Conservation (phyloP, 805 yeast genomes). For the Candida loeiensis region DNA sequence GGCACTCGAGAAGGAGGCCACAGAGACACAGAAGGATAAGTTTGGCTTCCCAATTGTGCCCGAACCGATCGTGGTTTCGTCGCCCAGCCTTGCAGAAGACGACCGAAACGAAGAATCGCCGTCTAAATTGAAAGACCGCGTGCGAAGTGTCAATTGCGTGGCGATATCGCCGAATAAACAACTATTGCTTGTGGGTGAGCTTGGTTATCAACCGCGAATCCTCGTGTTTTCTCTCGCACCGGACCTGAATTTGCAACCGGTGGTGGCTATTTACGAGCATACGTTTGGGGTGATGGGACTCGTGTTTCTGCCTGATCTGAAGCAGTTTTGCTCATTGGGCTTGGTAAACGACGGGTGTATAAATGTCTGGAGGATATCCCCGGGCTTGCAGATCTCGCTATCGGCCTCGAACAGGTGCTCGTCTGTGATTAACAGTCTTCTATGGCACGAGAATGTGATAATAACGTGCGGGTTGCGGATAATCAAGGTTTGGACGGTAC, state of each 20-base stretch:
- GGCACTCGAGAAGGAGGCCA: constrained; percentile 13
- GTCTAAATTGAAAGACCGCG: constrained; percentile 35
- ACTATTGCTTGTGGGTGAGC: constrained; percentile 65
- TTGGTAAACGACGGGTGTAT: constrained; percentile 66
- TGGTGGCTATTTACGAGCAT: constrained; percentile 57
- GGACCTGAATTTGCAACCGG: constrained; percentile 45
- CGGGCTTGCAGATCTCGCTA: constrained; percentile 16
- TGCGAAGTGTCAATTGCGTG: constrained; percentile 54
- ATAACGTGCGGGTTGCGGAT: constrained; percentile 61
- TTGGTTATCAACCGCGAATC: constrained; percentile 66
- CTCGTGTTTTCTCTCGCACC: constrained; percentile 55
- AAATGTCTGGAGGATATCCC: constrained; percentile 52
- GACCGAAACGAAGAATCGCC: constrained; percentile 12
- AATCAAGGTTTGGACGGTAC: constrained; percentile 54
- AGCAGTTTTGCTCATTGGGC: constrained; percentile 57
- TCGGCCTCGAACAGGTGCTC: constrained; percentile 63
- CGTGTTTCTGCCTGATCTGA: constrained; percentile 57
- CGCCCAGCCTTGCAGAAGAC: constrained; percentile 10
- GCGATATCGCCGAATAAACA: constrained; percentile 53
- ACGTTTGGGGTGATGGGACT: constrained; percentile 58
- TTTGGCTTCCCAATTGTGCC: constrained; percentile 32
- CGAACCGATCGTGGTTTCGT: constrained; percentile 22
- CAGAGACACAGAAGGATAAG: constrained; percentile 22
- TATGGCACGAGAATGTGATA: constrained; percentile 51
- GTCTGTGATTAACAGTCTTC: constrained; percentile 49